These are phyloP conservation scores for Stachybotrys chlorohalonatus DNA, from an alignment of 2,329 filamentous ascomycete species.

Conservation along the genomic window DNA sequence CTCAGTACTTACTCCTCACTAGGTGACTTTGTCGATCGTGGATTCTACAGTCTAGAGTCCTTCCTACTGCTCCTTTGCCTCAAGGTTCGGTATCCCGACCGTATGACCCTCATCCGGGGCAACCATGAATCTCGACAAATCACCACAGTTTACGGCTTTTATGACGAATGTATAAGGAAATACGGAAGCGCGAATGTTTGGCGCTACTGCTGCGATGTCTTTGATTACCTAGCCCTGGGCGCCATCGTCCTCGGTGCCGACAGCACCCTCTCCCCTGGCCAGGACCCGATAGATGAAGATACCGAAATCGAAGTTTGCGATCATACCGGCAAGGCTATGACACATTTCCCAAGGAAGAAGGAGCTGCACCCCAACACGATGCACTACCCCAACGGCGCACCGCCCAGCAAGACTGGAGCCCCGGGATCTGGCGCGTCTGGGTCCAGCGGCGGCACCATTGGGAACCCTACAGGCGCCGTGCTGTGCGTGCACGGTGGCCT, in stretches of 20 bases:
- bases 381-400: conserved; percentile 16
- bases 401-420: conserved; percentile 46
- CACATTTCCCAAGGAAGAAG: conserved; percentile 51
- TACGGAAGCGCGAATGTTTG: conserved; percentile 99
- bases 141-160: conserved; percentile 98
- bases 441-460: conserved; percentile 52
- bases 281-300: conserved; percentile 54
- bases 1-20: neutral
- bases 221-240: conserved; percentile 90
- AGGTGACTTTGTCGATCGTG: conserved; percentile 97
- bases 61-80: conserved; percentile 92
- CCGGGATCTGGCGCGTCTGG: conserved; percentile 74
- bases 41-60: conserved; percentile 98
- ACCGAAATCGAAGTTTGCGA: conserved; percentile 92
- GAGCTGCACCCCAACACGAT: conserved; percentile 11
- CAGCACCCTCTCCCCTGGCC: conserved; percentile 44
- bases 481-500: conserved; percentile 94
- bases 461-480: conserved; percentile 70
- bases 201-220: conserved; percentile 98
- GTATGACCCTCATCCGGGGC: conserved; percentile 96
- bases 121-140: conserved; percentile 99
- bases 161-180: conserved; percentile 97
- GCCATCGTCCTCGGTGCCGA: conserved; percentile 86
- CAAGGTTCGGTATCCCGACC: conserved; percentile 95
- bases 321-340: conserved; percentile 70